Conservation (phyloP, 2,329 filamentous ascomycete genomes). For the Blumeria hordei region DNA sequence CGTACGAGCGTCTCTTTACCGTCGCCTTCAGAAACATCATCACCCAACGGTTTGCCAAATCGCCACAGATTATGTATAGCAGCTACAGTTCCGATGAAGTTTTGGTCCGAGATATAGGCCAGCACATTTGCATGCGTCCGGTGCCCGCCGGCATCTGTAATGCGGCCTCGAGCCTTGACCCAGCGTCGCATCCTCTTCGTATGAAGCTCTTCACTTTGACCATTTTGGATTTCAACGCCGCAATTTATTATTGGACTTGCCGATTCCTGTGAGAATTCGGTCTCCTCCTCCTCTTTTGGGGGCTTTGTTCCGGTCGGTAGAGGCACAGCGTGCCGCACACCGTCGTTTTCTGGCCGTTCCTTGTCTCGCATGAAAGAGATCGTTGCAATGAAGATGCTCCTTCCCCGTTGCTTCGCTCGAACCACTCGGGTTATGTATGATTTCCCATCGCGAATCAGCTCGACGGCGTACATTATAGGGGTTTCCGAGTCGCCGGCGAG, state of each 20-base stretch:
- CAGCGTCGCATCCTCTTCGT: constrained; percentile 47
- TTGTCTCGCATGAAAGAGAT: constrained; percentile 60
- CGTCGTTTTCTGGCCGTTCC: constrained; percentile 22
- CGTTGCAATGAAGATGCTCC: constrained; percentile 86
- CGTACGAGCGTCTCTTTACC: constrained; percentile 27
- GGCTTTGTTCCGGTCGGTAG: constrained; percentile 24
- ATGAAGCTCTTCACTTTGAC: constrained; percentile 26
- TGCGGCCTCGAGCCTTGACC: constrained; percentile 50
- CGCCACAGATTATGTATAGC: constrained; percentile 62
- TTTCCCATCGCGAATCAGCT: constrained; percentile 71
- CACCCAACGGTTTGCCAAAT: constrained; percentile 26
- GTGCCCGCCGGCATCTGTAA: constrained; percentile 48
- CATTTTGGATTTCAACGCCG: constrained; percentile 29
- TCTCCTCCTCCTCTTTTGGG: constrained; percentile 20
- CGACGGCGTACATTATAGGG: constrained; percentile 85
- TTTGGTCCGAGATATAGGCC: constrained; percentile 80
- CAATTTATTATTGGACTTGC: constrained; percentile 31
- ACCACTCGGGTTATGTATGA: constrained; percentile 85
- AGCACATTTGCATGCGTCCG: constrained; percentile 68
- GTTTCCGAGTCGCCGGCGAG: constrained; percentile 66
- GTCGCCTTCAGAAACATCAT: constrained; percentile 2
- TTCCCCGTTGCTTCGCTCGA: constrained; percentile 73
- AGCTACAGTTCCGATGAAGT: constrained; percentile 76
- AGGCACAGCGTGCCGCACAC: constrained; percentile 39
- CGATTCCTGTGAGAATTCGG: constrained; percentile 4